These are phyloP conservation scores for Euphorbia tirucalli DNA, from an alignment of 345 rosid species.

Conservation along the genomic window DNA sequence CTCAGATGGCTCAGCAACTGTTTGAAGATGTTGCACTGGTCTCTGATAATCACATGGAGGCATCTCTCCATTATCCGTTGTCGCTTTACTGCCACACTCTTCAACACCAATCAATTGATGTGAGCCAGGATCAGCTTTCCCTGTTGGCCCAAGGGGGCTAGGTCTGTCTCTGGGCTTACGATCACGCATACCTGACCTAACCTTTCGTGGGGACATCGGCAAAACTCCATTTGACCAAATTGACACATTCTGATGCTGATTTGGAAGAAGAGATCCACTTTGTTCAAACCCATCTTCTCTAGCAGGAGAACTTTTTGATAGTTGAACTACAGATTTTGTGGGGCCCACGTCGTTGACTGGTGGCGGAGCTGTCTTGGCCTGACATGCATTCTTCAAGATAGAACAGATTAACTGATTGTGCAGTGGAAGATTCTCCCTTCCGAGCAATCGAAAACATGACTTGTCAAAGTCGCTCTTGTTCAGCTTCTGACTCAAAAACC, in stretches of 20 bases:
- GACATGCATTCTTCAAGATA: slow-evolving; percentile 77
- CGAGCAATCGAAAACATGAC: slow-evolving; percentile 68
- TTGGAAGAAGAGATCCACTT: slow-evolving; percentile 43
- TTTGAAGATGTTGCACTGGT: slow-evolving; percentile 46
- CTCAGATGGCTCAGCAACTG: slow-evolving; percentile 50
- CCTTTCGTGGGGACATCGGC: slow-evolving; percentile 61
- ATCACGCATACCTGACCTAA: slow-evolving; percentile 62
- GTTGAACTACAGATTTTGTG: slow-evolving; percentile 44
- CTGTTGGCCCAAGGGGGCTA: slow-evolving; percentile 79
- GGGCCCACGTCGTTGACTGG: slow-evolving; percentile 49
- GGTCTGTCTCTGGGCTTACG: slow-evolving; percentile 72
- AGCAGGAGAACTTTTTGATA: slow-evolving; percentile 36
- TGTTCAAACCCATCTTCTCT: slow-evolving; percentile 61
- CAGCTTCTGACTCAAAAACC: slow-evolving; percentile 80
- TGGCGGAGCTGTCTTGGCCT: slow-evolving; percentile 62
- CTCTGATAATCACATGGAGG: slow-evolving; percentile 63
- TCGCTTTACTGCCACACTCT: slow-evolving; percentile 40
- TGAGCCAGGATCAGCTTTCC: slow-evolving; percentile 60
- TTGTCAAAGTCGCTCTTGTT: slow-evolving; percentile 82
- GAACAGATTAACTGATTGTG: slow-evolving; percentile 84
- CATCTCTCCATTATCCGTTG: slow-evolving; percentile 62
- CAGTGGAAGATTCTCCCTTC: slow-evolving; percentile 82
- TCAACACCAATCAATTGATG: slow-evolving; percentile 53
- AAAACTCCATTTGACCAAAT: slow-evolving; percentile 80
- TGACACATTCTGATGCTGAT: slow-evolving; percentile 55